Conservation (phyloP, 2,329 filamentous ascomycete species). For the Cladosporium phlei region DNA sequence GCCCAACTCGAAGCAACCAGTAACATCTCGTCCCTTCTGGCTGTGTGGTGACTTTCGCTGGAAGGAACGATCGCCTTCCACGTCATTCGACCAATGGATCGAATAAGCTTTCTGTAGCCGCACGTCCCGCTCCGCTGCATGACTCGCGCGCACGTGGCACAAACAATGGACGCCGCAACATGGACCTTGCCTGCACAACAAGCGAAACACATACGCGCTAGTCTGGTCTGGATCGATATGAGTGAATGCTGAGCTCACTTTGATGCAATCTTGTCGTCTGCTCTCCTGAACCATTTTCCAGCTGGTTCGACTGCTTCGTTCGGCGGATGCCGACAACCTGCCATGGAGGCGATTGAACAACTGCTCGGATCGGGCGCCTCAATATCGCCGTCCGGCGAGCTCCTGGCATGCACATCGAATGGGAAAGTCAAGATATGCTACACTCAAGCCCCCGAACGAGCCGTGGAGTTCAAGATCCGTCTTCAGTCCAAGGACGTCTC, state of each 20-base stretch:
- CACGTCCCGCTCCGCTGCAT: no score
- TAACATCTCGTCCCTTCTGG: not conserved
- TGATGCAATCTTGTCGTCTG: no score
- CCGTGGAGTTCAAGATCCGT: conserved; percentile 11
- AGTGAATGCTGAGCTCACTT: not conserved
- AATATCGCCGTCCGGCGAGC: conserved; percentile 9
- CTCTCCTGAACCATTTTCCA: no score
- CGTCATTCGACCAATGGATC: not conserved
- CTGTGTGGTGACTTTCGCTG: no score
- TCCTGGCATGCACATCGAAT: conserved; percentile 9
- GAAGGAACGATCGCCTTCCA: not conserved
- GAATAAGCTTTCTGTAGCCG: no score
- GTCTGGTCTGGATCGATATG: not conserved
- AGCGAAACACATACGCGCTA: no score
- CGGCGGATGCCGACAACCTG: not conserved
- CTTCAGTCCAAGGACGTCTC: conserved; percentile 15
- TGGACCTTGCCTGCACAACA: no score
- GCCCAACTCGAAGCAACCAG: conserved; percentile 11
- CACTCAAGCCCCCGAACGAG: conserved; percentile 2
- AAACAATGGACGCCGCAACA: no score
- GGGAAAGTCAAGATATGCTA: conserved; percentile 13
- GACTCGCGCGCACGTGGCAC: no score
- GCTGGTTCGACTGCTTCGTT: not conserved
- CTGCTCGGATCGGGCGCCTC: conserved; percentile 2
- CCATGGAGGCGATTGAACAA: conserved; percentile 10